Conservation (phyloP, 768 basidiomycete genomes). For the Clitopilus passeckerianus region DNA sequence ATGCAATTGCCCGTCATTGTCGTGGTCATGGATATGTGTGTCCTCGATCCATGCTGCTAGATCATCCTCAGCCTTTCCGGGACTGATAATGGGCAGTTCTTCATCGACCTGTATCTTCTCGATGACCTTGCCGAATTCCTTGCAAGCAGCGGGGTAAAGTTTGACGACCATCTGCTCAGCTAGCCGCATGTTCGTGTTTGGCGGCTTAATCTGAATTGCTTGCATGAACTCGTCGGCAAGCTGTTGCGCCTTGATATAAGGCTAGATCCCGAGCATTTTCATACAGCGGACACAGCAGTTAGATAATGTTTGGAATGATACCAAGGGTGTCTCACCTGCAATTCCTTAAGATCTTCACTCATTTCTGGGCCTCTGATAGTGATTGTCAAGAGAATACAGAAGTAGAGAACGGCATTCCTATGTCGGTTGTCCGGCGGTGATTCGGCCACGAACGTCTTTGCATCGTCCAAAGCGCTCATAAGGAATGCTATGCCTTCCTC, state of each 20-base stretch:
- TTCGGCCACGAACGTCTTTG: slow-evolving; percentile 46
- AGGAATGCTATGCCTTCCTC: slow-evolving; percentile 60
- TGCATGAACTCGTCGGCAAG: slow-evolving; percentile 47
- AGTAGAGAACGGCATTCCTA: slow-evolving; percentile 55
- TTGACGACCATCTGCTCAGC: slow-evolving; percentile 47
- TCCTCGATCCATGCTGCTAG: slow-evolving; percentile 24
- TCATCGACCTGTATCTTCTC: slow-evolving; percentile 22
- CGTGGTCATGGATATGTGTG: slow-evolving; percentile 21
- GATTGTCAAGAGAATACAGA: slow-evolving; percentile 52
- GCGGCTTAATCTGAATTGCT: slow-evolving; percentile 39
- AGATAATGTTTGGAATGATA: neutral
- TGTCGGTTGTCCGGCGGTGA: slow-evolving; percentile 61
- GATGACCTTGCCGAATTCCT: slow-evolving; percentile 44
- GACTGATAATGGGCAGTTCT: slow-evolving; percentile 17
- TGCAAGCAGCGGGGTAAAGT: slow-evolving; percentile 35
- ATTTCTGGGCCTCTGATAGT: slow-evolving; percentile 46
- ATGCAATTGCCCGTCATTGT: slow-evolving; percentile 20
- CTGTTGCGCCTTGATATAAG: slow-evolving; percentile 33
- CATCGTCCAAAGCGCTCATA: slow-evolving; percentile 55
- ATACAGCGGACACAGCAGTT: no score
- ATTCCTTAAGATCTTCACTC: slow-evolving; percentile 41
- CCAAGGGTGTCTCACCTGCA: slow-evolving; percentile 34
- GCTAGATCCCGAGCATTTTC: slow-evolving; percentile 16
- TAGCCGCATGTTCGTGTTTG: slow-evolving; percentile 47
- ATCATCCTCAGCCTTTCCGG: slow-evolving; percentile 47